Base-by-base conservation (phyloP, 306 rosid species). In the Lupinus albus region DNA sequence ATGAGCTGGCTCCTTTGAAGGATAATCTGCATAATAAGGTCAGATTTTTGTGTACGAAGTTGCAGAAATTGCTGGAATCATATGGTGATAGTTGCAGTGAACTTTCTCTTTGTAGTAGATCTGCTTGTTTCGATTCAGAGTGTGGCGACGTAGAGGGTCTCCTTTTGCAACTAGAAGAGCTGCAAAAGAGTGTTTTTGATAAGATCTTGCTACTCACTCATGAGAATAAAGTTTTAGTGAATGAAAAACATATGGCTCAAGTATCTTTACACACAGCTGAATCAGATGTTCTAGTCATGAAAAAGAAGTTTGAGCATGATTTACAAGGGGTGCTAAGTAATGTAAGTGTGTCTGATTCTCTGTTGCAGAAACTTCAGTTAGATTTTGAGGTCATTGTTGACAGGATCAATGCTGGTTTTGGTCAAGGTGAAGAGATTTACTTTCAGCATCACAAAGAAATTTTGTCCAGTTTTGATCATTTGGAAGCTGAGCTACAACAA, bases 401-500 rank as follows among this genome's bases (percentile, higher is more conserved):
- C 63, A 86, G 75, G 72, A 63, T 81, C 47, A 72, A 54, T 69
- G 73, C 76, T 78, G 68, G 83, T 81, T 81, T 72, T 32, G 87
- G n/a, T n/a, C n/a, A 76, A 74, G 83, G 80, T 55, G 97, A 84
- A 80, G 97, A 82, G 73, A 64, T 76, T 59, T 82, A 75, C 74
- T 71, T 77, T 56, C 86, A 76, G 76, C 84, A 79, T 70, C 86
- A 90, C 67, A 77, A 12, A 67, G 91, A 80, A 64, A 64, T 93
- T 75, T 61, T 83, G 64, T 71, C 85, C 39, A 84, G 70, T 74
- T 79, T 88, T 52, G 83, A 88, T 76, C 85, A 46, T 67, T 77
- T 86, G 75, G 91, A 88, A 76, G 72, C 78, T 62, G 94, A 90
- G 76, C 82, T 93, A 68, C 94, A 80, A 73, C 81, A 84, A 72